phyloP scores from a whole-genome alignment of 768 basidiomycete species.

The Gymnopilus junonius region DNA sequence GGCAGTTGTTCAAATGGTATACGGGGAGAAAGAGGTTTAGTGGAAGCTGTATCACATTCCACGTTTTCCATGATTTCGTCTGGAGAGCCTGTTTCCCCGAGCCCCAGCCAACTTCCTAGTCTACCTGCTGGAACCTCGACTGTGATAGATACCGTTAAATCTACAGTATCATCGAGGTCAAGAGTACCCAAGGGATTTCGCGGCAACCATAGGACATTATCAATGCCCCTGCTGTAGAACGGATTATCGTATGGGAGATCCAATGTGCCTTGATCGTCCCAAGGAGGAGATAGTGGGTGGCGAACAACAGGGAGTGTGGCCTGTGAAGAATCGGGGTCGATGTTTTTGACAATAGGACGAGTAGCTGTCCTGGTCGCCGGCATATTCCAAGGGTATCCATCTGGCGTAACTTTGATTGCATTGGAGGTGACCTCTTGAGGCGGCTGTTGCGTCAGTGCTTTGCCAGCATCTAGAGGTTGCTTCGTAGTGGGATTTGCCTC shows the following conservation, averaged over 20 bases:
- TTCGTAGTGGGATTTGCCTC: background rate
- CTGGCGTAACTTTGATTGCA: constrained; percentile 9
- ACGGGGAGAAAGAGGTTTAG: background rate
- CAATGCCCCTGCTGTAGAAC: constrained; percentile 68
- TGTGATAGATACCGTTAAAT: constrained; percentile 64
- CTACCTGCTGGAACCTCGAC: constrained; percentile 57
- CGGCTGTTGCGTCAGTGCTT: background rate
- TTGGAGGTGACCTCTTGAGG: constrained; percentile 10
- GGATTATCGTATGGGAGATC: constrained; percentile 83
- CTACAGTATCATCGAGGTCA: constrained; percentile 86
- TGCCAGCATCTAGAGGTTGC: background rate
- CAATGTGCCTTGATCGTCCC: constrained; percentile 79
- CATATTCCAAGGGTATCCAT: constrained; percentile 21
- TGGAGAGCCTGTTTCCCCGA: constrained; percentile 39
- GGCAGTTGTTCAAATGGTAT: constrained; percentile 15
- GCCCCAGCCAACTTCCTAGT: constrained; percentile 55
- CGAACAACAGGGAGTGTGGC: constrained; percentile 41
- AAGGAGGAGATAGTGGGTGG: constrained; percentile 61
- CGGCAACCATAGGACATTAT: constrained; percentile 83
- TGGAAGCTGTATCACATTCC: background rate
- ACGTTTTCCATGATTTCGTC: constrained; percentile 25
- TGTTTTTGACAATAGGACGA: constrained; percentile 12
- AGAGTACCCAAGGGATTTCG: constrained; percentile 78
- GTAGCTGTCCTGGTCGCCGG: constrained; percentile 11
- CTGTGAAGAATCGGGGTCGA: constrained; percentile 13